Evolutionary conservation across 768 basidiomycete species (phyloP).

Genomic region (Rhodotorula sphaerocarpa): DNA sequence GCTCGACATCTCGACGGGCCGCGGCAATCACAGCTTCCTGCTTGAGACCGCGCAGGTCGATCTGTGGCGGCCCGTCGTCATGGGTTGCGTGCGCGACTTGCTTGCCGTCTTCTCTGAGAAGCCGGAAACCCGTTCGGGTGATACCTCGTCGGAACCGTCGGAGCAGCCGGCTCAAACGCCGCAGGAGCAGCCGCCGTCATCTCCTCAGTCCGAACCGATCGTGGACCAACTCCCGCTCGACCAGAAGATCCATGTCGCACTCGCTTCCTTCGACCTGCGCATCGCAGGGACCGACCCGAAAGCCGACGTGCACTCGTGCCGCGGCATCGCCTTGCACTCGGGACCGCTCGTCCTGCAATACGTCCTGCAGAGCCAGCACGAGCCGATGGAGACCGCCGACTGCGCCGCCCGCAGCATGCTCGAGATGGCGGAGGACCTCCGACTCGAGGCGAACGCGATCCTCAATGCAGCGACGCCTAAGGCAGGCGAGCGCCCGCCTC

Average conservation of each 20-base stretch:
- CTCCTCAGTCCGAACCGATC: slow-evolving; percentile 13
- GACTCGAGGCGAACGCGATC: slow-evolving; percentile 42
- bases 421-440: slow-evolving; percentile 40
- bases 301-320: slow-evolving; percentile 57
- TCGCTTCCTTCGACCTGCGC: slow-evolving; percentile 59
- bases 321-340: slow-evolving; percentile 59
- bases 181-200: slow-evolving; percentile 17
- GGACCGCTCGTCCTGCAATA: slow-evolving; percentile 55
- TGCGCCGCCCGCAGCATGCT: slow-evolving; percentile 39
- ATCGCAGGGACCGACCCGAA: slow-evolving; percentile 74
- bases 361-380: slow-evolving; percentile 45
- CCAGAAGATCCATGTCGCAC: slow-evolving; percentile 52
- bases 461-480: not conserved
- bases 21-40: slow-evolving; percentile 49
- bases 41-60: slow-evolving; percentile 59
- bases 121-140: slow-evolving; percentile 37
- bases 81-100: slow-evolving; percentile 53
- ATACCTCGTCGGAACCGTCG: slow-evolving; percentile 35
- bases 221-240: slow-evolving; percentile 53
- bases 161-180: not conserved
- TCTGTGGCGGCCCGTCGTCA: slow-evolving; percentile 58
- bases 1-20: slow-evolving; percentile 38
- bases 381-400: slow-evolving; percentile 20
- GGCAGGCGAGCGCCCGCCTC: not conserved
- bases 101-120: slow-evolving; percentile 41